Conservation (phyloP, 2,329 filamentous ascomycete species). For the Domatiomyces globalis region DNA sequence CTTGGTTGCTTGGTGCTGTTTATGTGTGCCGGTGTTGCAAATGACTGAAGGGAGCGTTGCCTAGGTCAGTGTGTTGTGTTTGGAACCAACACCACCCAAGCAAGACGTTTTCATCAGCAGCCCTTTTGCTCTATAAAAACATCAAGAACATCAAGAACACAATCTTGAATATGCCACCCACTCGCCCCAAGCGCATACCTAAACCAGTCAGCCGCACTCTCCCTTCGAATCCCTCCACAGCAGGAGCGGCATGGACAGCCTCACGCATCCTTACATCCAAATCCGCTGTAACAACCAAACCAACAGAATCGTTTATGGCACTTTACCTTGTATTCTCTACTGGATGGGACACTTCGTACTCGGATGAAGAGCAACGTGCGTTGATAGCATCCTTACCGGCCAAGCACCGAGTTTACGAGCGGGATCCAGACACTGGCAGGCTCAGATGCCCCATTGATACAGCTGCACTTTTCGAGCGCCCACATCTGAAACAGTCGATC, state of each 20-base stretch:
- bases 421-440: slow-evolving; percentile 3
- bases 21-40: background rate
- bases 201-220: background rate
- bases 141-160: background rate
- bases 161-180: background rate
- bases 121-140: background rate
- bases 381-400: slow-evolving; percentile 13
- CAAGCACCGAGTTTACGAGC: slow-evolving; percentile 7
- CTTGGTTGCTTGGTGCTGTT: background rate
- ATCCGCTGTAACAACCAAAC: slow-evolving; percentile 8
- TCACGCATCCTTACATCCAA: slow-evolving; percentile 11
- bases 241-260: slow-evolving; percentile 9
- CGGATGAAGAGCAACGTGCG: slow-evolving; percentile 11
- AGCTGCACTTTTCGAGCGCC: slow-evolving; percentile 10
- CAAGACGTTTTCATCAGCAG: background rate
- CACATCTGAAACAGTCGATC: slow-evolving; percentile 13
- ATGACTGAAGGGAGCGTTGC: background rate
- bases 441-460: slow-evolving; percentile 9
- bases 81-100: too few relatives aligned
- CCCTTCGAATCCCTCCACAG: background rate
- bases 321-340: slow-evolving; percentile 13
- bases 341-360: slow-evolving; percentile 11
- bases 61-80: too few relatives aligned
- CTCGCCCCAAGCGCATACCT: background rate
- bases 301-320: slow-evolving; percentile 8